Evolutionary conservation across 2,329 filamentous ascomycete genomes (phyloP).

Genomic region (Pseudocercospora macadamiae): DNA sequence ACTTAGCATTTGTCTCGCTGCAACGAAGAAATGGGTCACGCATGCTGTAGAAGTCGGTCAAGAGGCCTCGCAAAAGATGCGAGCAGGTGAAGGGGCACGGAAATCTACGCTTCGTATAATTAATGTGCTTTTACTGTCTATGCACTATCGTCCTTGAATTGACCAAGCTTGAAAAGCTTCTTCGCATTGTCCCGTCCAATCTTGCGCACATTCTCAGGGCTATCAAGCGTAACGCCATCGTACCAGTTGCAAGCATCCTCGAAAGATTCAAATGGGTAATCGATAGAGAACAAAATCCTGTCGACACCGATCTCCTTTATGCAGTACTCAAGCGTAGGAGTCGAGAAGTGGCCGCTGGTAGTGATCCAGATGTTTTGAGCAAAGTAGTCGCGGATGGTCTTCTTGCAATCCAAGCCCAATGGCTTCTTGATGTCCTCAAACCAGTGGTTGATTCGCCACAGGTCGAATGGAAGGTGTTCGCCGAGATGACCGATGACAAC

Average conservation of each 20-base stretch:
- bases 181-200: conserved; percentile 38
- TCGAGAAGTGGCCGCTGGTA: conserved; percentile 60
- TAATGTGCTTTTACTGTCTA: background rate
- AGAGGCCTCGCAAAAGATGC: too few relatives aligned
- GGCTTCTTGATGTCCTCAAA: conserved; percentile 60
- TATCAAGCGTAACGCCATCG: conserved; percentile 29
- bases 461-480: conserved; percentile 55
- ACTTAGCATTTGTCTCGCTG: too few relatives aligned
- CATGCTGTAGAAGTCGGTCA: too few relatives aligned
- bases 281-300: conserved; percentile 36
- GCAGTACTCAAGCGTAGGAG: conserved; percentile 55
- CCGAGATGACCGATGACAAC: conserved; percentile 54
- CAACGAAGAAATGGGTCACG: too few relatives aligned
- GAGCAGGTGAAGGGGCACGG: too few relatives aligned
- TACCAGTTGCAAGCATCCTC: conserved; percentile 36
- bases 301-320: conserved; percentile 50
- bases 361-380: conserved; percentile 60
- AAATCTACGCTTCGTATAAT: background rate
- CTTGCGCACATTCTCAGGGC: conserved; percentile 25
- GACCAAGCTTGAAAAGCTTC: conserved; percentile 33
- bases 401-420: conserved; percentile 53
- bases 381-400: conserved; percentile 57
- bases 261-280: conserved; percentile 37
- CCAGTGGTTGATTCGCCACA: conserved; percentile 54
- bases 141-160: conserved; percentile 28